These are phyloP conservation scores for Colletotrichum sublineola DNA, from an alignment of 2,329 filamentous ascomycete species.

Conservation along the genomic window DNA sequence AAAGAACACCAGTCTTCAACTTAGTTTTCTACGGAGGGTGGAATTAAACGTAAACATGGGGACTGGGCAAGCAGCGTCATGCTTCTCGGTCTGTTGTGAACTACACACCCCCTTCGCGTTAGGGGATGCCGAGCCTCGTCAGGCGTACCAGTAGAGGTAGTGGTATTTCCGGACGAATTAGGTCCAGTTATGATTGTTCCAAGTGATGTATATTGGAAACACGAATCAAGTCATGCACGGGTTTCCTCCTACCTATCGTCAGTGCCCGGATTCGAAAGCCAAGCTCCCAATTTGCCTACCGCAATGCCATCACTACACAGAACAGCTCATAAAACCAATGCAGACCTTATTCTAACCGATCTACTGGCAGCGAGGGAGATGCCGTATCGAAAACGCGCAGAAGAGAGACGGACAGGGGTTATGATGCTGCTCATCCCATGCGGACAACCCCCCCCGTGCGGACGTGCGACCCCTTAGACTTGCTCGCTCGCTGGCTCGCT, in stretches of 20 bases:
- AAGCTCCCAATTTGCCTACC: neutral
- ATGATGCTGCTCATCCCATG: neutral
- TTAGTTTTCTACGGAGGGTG: neutral
- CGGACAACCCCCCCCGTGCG: no score
- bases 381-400: no score
- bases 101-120: neutral
- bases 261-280: neutral
- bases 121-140: neutral
- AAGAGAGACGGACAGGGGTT: neutral
- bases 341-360: no score
- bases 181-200: neutral
- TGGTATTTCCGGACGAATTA: neutral
- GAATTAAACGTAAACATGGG: neutral
- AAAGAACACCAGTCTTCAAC: neutral
- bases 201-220: neutral
- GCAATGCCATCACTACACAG: neutral
- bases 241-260: neutral
- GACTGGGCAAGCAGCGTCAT: neutral
- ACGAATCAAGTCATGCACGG: neutral
- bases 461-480: no score
- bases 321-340: neutral
- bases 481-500: no score
- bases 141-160: neutral
- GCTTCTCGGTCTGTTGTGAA: no score
- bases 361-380: neutral